Evolutionary conservation across 192 early-diverging fungal genomes (phyloP), one percentile per base, ranked within the genome.

Genomic region (Kickxella alabastrina): DNA sequence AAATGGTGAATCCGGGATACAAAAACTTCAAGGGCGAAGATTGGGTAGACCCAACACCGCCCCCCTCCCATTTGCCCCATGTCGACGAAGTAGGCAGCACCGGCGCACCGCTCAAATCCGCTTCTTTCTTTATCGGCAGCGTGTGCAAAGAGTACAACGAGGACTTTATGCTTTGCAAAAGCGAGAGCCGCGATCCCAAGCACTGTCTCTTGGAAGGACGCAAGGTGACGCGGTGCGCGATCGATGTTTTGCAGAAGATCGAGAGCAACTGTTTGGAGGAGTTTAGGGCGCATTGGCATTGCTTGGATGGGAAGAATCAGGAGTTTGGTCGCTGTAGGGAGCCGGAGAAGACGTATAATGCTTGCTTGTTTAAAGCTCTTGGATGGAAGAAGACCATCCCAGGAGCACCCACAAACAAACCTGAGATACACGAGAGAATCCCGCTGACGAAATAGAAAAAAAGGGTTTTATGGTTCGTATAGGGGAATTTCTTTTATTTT

Each of bases 81-180:
- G 92, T 96, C 6, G 80, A 85, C 17, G 92, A 98, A 64, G 80
- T 98, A 28, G 92, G 95, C n/a, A 61, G 75, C 29, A 90, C 92
- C 19, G 92, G 92, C 12, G 93, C 93, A 15, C 91, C 93, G 12
- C 76, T 98, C 28, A 88, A 89, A 66, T 93, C 92, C 18, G 92
- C 92, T 45, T 80, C 92, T n/a, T 96, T 88, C 68, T 90, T 88
- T 65, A 87, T 96, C 62, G 91, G 88, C 27, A 63, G 79, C 29
- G 82, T 82, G 65, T 98, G 95, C 87, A 86, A 89, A 59, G 87
- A 88, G 39, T 95, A 88, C 80, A 89, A 85, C 59, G 91, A 95
- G 56, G 95, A 98, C 65, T 98, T 90, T 62, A 92, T 98, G 88
- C 80, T 91, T 31, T 98, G 95, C 82, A 98, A 96, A 79, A 81